Base-by-base conservation (phyloP, 2,329 filamentous ascomycete species). In the Fonsecaea nubica region DNA sequence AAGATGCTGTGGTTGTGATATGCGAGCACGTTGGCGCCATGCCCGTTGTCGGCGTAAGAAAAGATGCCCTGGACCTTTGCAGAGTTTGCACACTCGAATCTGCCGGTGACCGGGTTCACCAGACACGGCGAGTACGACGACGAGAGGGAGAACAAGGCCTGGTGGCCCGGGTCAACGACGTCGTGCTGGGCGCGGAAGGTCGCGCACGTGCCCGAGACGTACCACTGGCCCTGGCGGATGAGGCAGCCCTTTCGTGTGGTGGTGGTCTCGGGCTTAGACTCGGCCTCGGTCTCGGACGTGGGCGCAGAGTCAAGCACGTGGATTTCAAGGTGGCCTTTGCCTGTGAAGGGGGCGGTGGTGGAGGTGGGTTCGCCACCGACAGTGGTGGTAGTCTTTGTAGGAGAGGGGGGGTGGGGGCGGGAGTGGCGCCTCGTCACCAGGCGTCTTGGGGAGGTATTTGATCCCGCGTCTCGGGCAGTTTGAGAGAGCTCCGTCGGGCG, bases 161-260 rank as follows among this genome's bases (percentile, higher is more conserved):
- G 21, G 33, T 71, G 63, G 50, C 83, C 84, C 12, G 74, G 74
- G 53, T 78, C 64, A 15, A 71, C 72, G 8, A 70, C 67, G 35
- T 72, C 68, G 7, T 80, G 66, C 3, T 83, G 77, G 4, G 87
- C 86, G 0, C 83, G 86, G 75, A 87, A 90, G 0, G 85, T 89
- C 0, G 89, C 90, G 73, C 89, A 91, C 0, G 88, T 89, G 1
- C 89, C 89, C 1, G 81, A 83, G 0, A 83, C 83, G 74, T 89
- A 92, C 90, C 89, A 92, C 0, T 84, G 86, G 0, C 90, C 90
- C 9, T 78, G 81, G 63, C 84, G 84, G 74, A 91, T 92, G 65
- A 92, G 82, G 71, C 89, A 92, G n/a, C 90, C 89, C 7, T 80
- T 82, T 13, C 35, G 54, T 50, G 38, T 32, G n/a, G 56, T 4